These are phyloP conservation scores for Closterium sp. DNA, from an alignment of 139 green algal genomes.

Conservation along the genomic window DNA sequence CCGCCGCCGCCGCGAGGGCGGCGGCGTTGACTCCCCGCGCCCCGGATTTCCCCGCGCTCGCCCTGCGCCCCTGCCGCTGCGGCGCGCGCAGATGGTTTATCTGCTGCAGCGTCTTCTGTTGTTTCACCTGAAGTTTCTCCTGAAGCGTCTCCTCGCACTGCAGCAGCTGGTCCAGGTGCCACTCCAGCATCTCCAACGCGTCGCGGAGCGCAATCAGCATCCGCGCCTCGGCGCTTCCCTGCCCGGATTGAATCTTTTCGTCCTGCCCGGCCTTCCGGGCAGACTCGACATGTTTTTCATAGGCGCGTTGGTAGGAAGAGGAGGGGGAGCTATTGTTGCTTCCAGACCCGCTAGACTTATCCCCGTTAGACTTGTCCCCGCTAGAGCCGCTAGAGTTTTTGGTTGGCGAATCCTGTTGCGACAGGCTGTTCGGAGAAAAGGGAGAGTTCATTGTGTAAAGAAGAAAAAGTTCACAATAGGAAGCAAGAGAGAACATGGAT, in stretches of 20 bases:
- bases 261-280: not conserved
- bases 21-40: not conserved
- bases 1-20: not conserved
- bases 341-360: not conserved
- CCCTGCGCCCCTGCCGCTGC: not conserved
- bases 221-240: not conserved
- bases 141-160: not conserved
- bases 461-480: not conserved
- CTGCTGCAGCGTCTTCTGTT: not conserved
- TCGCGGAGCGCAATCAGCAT: not conserved
- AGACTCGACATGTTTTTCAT: not conserved
- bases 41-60: not conserved
- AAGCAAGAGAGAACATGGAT: not conserved
- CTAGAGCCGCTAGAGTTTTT: not conserved
- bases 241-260: not conserved
- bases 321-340: not conserved
- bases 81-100: not conserved
- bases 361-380: too few relatives aligned
- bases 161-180: not conserved
- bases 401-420: not conserved
- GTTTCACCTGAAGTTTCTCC: not conserved
- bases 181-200: not conserved
- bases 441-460: not conserved
- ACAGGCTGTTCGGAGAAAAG: not conserved
- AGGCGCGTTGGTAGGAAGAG: not conserved